Base-by-base conservation (phyloP, 1,284 basidiomycete species). In the Rhodofomes roseus region DNA sequence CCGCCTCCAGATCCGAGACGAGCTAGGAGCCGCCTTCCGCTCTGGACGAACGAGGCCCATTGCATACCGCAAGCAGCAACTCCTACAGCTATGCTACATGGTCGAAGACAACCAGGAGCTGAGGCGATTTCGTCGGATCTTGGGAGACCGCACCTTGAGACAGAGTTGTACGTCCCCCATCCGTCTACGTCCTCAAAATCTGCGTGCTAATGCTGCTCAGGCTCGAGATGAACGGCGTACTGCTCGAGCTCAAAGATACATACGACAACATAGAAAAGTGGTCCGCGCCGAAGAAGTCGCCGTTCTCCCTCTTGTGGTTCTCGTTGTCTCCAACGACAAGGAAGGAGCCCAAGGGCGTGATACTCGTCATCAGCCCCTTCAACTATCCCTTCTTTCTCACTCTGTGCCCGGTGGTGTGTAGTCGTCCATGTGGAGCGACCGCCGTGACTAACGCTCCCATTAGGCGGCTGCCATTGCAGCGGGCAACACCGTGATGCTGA, bases 261-360 rank as follows among this genome's bases (percentile, higher is more conserved):
- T 83, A 93, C 65, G 79, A 85, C 55, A 82, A 85, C 57, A 80
- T 96, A 50, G 85, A 85, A 23, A 84, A 84, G 69, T 95, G 93
- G 93, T 79, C 89, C n/a, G 86, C 86, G 68, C 80, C 89, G 6
- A 86, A 92, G 63, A 80, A 76, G 37, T 77, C 83, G 0, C 69
- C 82, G 0, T 86, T 87, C 68, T 81, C 78, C n/a, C 46, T 60
- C 36, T 60, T 61, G 34, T 69, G 63, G 63, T 74, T 75, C 2
- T 71, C 80, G 0, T 81, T 89, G 83, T 79, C 79, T 7, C 90
- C 89, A 0, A 77, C 79, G 27, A 80, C 92, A 16, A 80, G 83
- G 62, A 93, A 93, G 69, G 89, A 92, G 69, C 81, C 91, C 41
- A 93, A 93, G 72, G 92, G 91, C 1, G 81, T 87, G 22, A 81